phyloP scores from a whole-genome alignment of 2,329 filamentous ascomycete species.

The Sclerotinia spermophila region DNA sequence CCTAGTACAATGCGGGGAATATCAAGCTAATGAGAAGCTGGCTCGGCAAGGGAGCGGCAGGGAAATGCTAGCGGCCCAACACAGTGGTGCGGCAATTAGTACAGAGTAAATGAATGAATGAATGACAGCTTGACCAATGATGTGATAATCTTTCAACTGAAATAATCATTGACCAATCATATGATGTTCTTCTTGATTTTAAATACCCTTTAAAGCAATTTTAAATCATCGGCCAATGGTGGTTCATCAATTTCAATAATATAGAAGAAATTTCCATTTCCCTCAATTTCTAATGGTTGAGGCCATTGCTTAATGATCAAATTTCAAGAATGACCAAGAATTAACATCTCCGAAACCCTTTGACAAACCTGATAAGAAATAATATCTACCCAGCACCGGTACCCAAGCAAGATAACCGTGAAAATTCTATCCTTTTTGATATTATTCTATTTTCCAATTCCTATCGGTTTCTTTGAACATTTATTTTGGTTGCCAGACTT shows the following conservation, averaged over 20 bases:
- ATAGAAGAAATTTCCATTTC: background rate
- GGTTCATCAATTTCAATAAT: too few species aligned
- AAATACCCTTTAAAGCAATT: background rate
- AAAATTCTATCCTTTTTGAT: background rate
- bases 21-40: background rate
- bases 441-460: background rate
- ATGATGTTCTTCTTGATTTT: too few species aligned
- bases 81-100: background rate
- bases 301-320: conserved; percentile 1
- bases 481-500: background rate
- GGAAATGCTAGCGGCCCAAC: background rate
- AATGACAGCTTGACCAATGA: background rate
- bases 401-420: background rate
- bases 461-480: background rate
- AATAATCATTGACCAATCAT: background rate
- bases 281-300: background rate
- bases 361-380: conserved; percentile 8
- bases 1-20: conserved; percentile 12
- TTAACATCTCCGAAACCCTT: conserved; percentile 4
- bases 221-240: background rate
- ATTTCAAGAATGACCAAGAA: conserved; percentile 18
- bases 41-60: background rate
- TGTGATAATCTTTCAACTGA: accelerated
- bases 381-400: background rate
- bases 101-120: background rate